These are phyloP conservation scores for Diaporthe nobilis DNA, from an alignment of 2,329 filamentous ascomycete species.

Conservation along the genomic window DNA sequence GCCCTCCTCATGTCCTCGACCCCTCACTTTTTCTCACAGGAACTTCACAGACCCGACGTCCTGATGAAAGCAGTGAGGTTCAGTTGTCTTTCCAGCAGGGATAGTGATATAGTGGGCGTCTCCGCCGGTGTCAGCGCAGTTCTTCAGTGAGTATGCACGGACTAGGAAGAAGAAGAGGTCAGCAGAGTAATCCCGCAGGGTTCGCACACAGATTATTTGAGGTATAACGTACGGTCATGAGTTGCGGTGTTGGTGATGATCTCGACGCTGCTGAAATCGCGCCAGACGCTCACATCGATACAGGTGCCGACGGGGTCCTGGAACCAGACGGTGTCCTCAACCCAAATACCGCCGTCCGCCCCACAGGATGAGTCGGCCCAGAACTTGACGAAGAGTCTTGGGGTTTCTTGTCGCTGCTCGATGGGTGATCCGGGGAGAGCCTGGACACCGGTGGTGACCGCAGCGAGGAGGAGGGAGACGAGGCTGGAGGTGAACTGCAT, in stretches of 20 bases:
- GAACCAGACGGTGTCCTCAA: slow-evolving; percentile 13
- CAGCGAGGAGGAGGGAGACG: slow-evolving; percentile 20
- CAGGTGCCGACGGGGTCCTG: neutral
- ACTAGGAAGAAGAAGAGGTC: neutral
- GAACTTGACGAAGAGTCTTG: slow-evolving; percentile 3
- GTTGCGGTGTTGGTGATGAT: neutral
- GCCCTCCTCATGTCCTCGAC: too few species aligned
- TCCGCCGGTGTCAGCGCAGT: neutral
- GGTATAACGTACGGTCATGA: neutral
- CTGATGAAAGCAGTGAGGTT: slow-evolving; percentile 1
- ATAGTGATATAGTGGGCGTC: neutral
- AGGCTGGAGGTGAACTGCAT: slow-evolving; percentile 20
- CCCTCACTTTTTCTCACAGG: neutral
- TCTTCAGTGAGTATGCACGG: neutral
- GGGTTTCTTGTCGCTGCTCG: slow-evolving; percentile 15
- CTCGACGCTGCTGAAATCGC: neutral
- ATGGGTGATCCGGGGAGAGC: neutral
- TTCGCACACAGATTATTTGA: neutral
- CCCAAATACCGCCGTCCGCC: neutral
- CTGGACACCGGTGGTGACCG: slow-evolving; percentile 11
- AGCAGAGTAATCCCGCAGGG: neutral
- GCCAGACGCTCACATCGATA: slow-evolving; percentile 6
- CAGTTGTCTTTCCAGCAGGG: neutral
- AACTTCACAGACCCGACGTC: slow-evolving; percentile 2
- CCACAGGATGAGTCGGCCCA: slow-evolving; percentile 8